These are phyloP conservation scores for Xanthoconium separans DNA, from an alignment of 1,284 basidiomycete species.

Conservation along the genomic window DNA sequence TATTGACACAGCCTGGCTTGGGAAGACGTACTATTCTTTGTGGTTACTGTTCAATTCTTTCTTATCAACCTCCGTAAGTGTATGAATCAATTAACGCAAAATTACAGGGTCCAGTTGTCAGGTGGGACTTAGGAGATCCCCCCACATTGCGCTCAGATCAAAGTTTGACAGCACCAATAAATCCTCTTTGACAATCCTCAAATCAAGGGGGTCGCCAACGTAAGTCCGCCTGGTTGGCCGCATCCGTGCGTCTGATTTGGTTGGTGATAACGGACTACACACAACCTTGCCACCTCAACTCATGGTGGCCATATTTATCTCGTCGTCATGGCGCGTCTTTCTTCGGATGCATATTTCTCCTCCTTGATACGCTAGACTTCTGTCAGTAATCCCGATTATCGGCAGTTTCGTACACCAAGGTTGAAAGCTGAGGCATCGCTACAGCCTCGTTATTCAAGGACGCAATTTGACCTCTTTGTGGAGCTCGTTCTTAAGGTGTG, in stretches of 20 bases:
- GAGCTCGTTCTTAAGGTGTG: background rate
- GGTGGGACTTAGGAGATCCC: slow-evolving; percentile 7
- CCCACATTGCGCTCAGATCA: slow-evolving; percentile 19
- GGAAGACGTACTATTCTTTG: slow-evolving; percentile 10
- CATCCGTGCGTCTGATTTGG: slow-evolving; percentile 5
- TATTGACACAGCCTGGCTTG: slow-evolving; percentile 15
- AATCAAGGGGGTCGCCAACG: slow-evolving; percentile 20
- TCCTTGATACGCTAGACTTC: background rate
- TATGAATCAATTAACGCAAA: slow-evolving; percentile 21
- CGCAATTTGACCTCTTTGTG: background rate
- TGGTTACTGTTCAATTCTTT: slow-evolving; percentile 21
- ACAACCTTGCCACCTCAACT: background rate
- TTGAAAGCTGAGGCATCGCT: background rate
- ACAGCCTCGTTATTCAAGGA: background rate
- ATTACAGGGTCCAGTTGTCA: slow-evolving; percentile 27
- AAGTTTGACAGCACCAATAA: slow-evolving; percentile 30
- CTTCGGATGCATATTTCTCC: background rate
- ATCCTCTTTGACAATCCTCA: slow-evolving; percentile 19
- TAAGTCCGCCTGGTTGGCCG: slow-evolving; percentile 17
- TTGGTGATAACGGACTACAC: slow-evolving; percentile 17
- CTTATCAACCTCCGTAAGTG: slow-evolving; percentile 27
- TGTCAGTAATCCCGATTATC: background rate
- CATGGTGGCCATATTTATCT: slow-evolving; percentile 10
- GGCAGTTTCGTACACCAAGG: background rate
- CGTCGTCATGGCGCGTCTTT: slow-evolving; percentile 18